These are phyloP conservation scores for Mortierella sp. DNA, from an alignment of 371 early-diverging fungal species.

Conservation along the genomic window DNA sequence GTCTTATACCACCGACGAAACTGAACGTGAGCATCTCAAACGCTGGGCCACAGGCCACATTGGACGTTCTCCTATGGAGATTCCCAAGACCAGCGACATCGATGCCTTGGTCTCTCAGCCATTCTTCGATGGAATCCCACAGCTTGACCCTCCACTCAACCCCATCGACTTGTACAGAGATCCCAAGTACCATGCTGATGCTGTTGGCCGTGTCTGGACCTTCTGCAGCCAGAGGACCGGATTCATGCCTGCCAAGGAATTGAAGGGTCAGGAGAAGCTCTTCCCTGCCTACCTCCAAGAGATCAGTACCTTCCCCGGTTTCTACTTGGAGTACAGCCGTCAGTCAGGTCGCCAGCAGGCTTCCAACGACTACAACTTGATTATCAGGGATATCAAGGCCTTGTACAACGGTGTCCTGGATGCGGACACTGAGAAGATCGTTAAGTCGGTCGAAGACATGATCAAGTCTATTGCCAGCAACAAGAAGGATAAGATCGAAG, in stretches of 20 bases:
- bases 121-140: background rate
- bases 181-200: background rate
- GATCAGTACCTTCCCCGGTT: conserved; percentile 4
- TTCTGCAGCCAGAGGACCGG: background rate
- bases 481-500: background rate
- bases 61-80: too few relatives aligned
- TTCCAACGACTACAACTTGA: background rate
- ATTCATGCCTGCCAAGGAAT: background rate
- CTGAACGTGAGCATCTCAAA: too few relatives aligned
- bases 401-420: background rate
- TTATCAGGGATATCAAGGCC: background rate
- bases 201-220: background rate
- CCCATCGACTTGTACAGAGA: conserved; percentile 1
- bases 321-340: background rate
- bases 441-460: background rate
- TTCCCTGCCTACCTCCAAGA: background rate
- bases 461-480: background rate
- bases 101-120: background rate
- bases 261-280: background rate
- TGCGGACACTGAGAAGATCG: background rate
- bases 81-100: background rate
- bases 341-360: background rate
- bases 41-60: too few relatives aligned
- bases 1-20: too few relatives aligned
- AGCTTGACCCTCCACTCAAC: background rate